Base-by-base conservation (phyloP, 371 early-diverging fungal species). In the Pancytospora philotis region DNA sequence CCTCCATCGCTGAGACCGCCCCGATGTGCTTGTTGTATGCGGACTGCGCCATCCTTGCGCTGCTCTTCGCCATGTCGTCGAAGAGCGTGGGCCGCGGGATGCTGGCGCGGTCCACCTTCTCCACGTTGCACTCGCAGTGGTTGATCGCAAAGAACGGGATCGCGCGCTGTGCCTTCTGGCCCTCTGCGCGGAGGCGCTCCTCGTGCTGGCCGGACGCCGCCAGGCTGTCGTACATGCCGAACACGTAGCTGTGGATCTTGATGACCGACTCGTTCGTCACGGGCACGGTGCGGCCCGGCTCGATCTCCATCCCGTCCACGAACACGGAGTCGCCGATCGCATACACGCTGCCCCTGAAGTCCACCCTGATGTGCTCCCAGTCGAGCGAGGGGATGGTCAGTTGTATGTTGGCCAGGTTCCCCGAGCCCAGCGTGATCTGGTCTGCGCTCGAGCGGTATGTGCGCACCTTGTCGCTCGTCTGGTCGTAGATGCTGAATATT, bases 401-500 rank as follows among this genome's bases (percentile, higher is more conserved):
- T 16, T 8, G 8, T 10, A 59, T 32, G 30, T 59, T 45, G 16
- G 34, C 6, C 8, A 10, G 10, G 36, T 8, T 36, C 6, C 59
- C 36, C 16, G 34, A 10, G 8, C 59, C 59, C 8, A 59, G 6
- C 6, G 8, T 59, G 6, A 28, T 30, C 36, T 10, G 8, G 16
- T 27, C 8, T 22, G 6, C 28, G 16, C 8, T 32, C 19, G 10
- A 6, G 22, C 28, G 10, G 36, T 59, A 59, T 36, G 59, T 34
- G 16, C 30, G 8, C 19, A 59, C 37, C 30, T 36, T 28, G 10
- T 6, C 30, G 41, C 22, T 6, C 16, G 10, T 59, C 41, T 36
- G 59, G 28, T 59, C 41, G 36, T 59, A 59, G 4, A 59, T 59
- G 10, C 36, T 27, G 22, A 59, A 53, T 53, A 53, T 41, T 41